Base-by-base conservation (phyloP, 2,329 filamentous ascomycete species). In the Hyphodiscus sp. region DNA sequence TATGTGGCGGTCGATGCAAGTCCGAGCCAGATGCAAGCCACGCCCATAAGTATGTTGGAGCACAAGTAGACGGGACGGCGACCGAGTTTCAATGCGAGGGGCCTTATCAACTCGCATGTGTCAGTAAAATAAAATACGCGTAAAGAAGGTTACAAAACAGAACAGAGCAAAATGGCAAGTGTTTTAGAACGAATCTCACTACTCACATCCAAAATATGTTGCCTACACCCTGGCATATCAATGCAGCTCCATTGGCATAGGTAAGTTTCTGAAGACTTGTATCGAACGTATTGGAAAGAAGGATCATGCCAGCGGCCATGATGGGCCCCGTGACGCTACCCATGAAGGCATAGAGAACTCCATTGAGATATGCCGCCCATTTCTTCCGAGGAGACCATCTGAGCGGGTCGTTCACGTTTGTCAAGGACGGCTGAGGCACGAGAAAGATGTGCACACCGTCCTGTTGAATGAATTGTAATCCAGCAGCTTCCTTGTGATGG, bases 351-450 rank as follows among this genome's bases (percentile, higher is more conserved):
- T 55, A 52, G 20, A 46, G 45, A 46, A 55, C 53, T 20, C 53
- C 53, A 50, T 47, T 51, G 23, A 51, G 18, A 15, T 29, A 23
- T 18, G 46, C 49, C 7, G 41, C 20, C 49, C 49, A 45, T 45
- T 51, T 51, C 42, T 51, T 51, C 10, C 5, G n/a, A 20, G 20
- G 6, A 10, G 49, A 45, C 49, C 49, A 51, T 51, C 42, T 23
- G 11, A 10, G 83, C 75, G 76, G 70, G 77, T 53, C 51, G 49
- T 53, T 53, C 11, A 46, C 20, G 45, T 53, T 46, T 20, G 41
- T 49, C 11, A 48, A 18, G 2, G 45, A 48, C 2, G 51, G 51
- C 19, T 53, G 51, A 30, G 51, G 51, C 38, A 53, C 41, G 20
- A 53, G 51, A 18, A 53, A 41, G 19, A 53, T 49, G n/a, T 53